phyloP scores from a whole-genome alignment of 2,329 filamentous ascomycete species.

The Stagonosporopsis rhizophila region DNA sequence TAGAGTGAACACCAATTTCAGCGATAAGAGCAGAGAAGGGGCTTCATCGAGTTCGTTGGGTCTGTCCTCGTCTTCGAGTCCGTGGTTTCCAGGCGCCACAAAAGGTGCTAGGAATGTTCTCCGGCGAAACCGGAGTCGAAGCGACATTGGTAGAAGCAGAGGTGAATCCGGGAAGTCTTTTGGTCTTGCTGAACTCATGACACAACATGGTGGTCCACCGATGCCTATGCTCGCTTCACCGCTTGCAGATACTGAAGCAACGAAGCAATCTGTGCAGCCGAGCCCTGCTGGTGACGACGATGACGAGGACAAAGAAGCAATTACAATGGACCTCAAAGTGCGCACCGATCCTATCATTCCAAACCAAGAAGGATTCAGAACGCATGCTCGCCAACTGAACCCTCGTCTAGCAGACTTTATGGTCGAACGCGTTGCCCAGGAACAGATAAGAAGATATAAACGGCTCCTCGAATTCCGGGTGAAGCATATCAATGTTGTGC shows the following conservation, averaged over 20 bases:
- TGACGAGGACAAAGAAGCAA: slow-evolving; percentile 59
- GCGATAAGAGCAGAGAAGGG: slow-evolving; percentile 61
- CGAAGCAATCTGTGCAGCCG: slow-evolving; percentile 40
- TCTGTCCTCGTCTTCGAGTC: slow-evolving; percentile 40
- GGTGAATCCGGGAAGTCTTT: slow-evolving; percentile 46
- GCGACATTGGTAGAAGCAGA: slow-evolving; percentile 56
- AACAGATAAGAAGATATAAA: slow-evolving; percentile 82
- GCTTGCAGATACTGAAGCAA: slow-evolving; percentile 46
- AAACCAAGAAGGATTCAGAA: slow-evolving; percentile 76
- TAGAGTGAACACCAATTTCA: slow-evolving; percentile 49
- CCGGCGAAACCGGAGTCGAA: slow-evolving; percentile 63
- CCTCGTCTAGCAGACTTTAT: slow-evolving; percentile 73
- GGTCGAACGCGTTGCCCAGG: slow-evolving; percentile 80
- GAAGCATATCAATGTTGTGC: slow-evolving; percentile 70
- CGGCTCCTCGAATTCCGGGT: slow-evolving; percentile 73
- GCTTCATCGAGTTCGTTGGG: slow-evolving; percentile 56
- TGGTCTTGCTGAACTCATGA: slow-evolving; percentile 63
- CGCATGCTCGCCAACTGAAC: slow-evolving; percentile 76
- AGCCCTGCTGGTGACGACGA: slow-evolving; percentile 50
- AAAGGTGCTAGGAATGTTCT: slow-evolving; percentile 52
- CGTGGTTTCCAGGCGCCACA: slow-evolving; percentile 32
- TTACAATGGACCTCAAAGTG: slow-evolving; percentile 68
- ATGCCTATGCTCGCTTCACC: slow-evolving; percentile 62
- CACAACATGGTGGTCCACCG: slow-evolving; percentile 64
- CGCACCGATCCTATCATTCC: slow-evolving; percentile 73